Percentiles rank a stretch among this genome's conserved stretches.
Conservation (phyloP, 2,329 filamentous ascomycete genomes). For the Aschersonia sp. region DNA sequence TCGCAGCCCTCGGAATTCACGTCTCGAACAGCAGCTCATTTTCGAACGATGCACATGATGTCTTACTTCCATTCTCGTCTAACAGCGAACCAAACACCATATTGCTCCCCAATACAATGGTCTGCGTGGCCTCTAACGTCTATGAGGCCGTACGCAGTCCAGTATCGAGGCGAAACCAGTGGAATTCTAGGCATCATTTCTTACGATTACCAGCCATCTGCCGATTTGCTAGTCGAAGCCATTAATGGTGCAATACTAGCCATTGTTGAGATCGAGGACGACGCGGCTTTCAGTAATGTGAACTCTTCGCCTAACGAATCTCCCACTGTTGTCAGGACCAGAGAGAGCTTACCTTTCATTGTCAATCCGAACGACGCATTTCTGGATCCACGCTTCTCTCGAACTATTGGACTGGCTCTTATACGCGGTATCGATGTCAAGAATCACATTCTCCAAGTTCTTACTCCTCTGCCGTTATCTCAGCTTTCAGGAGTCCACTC, state of each 20-base stretch:
- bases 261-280: constrained; percentile 45
- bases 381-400: constrained; percentile 45
- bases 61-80: constrained; percentile 54
- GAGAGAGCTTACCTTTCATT: constrained; percentile 49
- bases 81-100: neutral
- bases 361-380: constrained; percentile 34
- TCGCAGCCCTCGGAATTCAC: constrained; percentile 43
- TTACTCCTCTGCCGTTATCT: constrained; percentile 41
- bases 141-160: constrained; percentile 45
- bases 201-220: constrained; percentile 49
- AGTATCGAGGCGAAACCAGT: constrained; percentile 33
- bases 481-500: constrained; percentile 24
- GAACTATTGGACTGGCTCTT: constrained; percentile 49
- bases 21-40: constrained; percentile 47
- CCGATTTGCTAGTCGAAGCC: constrained; percentile 44
- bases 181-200: constrained; percentile 53
- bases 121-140: constrained; percentile 38
- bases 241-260: constrained; percentile 61
- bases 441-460: constrained; percentile 41
- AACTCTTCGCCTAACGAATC: neutral
- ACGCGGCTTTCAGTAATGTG: constrained; percentile 25
- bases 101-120: constrained; percentile 25
- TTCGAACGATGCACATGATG: constrained; percentile 64
- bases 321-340: constrained; percentile 10
- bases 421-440: constrained; percentile 53